These are phyloP conservation scores for Dothideomycetidae sp. DNA, from an alignment of 2,329 filamentous ascomycete species.

Conservation along the genomic window DNA sequence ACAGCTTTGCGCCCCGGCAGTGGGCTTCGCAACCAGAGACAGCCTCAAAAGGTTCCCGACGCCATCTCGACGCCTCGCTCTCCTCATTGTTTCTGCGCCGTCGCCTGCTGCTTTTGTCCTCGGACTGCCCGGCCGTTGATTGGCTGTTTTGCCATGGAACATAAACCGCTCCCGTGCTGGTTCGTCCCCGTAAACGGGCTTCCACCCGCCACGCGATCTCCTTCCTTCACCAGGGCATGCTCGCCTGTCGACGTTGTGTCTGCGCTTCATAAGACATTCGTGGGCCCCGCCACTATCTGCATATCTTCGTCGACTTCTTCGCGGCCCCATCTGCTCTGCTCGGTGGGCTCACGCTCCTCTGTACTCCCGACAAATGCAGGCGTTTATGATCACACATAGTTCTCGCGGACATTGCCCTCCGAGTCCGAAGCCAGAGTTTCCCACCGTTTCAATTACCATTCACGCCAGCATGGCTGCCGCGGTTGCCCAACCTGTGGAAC, in stretches of 20 bases:
- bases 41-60: neutral
- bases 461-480: slow-evolving; percentile 4
- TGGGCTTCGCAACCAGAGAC: neutral
- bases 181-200: neutral
- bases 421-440: too few relatives aligned
- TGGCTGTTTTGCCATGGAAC: neutral
- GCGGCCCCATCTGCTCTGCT: neutral
- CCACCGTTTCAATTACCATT: too few relatives aligned
- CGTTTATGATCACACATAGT: too few relatives aligned
- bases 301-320: slow-evolving; percentile 2
- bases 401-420: too few relatives aligned
- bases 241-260: neutral
- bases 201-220: neutral
- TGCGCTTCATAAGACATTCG: neutral
- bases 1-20: neutral
- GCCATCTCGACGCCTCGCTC: neutral
- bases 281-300: neutral
- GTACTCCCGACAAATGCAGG: neutral
- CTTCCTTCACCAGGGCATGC: neutral
- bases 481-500: slow-evolving; percentile 7
- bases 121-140: neutral
- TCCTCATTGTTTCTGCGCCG: neutral
- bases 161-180: neutral
- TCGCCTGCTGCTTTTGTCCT: neutral
- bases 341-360: neutral